Conservation (phyloP, 306 rosid species). For the Cicer bijugum region DNA sequence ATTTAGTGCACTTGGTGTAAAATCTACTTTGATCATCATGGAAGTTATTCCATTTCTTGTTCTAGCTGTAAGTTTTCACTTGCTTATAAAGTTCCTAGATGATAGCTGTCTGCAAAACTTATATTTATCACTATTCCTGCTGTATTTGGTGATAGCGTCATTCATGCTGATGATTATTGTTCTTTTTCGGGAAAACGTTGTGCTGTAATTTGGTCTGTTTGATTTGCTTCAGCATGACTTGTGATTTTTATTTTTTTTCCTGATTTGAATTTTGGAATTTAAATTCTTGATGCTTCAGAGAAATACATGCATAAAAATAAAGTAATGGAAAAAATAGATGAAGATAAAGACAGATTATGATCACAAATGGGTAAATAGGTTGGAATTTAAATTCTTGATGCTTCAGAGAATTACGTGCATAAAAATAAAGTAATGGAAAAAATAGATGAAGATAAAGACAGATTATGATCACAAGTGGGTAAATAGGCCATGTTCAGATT, state of each 20-base stretch:
- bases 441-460: conserved; percentile 19
- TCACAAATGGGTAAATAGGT: neutral
- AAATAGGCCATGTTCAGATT: neutral
- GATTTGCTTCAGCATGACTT: conserved; percentile 17
- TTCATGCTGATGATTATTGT: neutral
- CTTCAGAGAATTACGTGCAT: neutral
- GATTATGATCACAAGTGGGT: neutral
- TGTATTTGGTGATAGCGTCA: conserved; percentile 27
- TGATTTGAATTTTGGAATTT: neutral
- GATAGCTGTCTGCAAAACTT: neutral
- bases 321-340: neutral
- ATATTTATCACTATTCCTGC: neutral
- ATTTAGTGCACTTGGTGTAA: conserved; percentile 89
- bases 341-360: conserved; percentile 13
- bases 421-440: conserved; percentile 1
- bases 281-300: conserved; percentile 19
- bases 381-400: neutral
- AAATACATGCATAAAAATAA: neutral
- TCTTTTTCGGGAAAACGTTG: neutral
- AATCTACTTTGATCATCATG: conserved; percentile 95
- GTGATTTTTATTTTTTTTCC: too few relatives aligned
- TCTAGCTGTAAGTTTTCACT: conserved; percentile 82
- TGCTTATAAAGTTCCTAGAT: conserved; percentile 34
- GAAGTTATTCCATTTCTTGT: conserved; percentile 99
- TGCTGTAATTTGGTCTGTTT: conserved; percentile 10